Evolutionary conservation across 176 grass and related monocot genomes (phyloP).

Genomic region (Oryza australiensis): DNA sequence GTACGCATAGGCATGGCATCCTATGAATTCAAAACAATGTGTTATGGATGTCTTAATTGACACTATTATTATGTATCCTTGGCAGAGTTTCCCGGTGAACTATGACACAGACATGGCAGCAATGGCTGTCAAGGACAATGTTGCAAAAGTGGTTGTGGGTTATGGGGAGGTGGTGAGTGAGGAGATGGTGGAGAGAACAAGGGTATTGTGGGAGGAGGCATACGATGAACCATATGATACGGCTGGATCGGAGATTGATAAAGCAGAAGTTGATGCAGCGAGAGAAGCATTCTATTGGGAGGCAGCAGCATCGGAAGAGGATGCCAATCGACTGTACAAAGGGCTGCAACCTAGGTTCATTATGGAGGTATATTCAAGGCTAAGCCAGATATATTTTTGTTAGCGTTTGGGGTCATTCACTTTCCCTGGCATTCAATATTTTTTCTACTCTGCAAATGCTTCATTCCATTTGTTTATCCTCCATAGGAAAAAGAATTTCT

Average conservation of each 20-base stretch:
- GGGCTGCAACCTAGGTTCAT: conserved; percentile 76
- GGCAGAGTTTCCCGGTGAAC: conserved; percentile 71
- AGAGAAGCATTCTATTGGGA: conserved; percentile 71
- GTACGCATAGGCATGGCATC: conserved; percentile 44
- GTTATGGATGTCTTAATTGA: neutral
- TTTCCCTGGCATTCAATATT: neutral
- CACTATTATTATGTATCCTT: conserved; percentile 10
- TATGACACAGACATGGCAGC: conserved; percentile 58
- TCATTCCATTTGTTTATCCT: conserved; percentile 1
- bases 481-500: neutral
- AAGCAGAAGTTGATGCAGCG: conserved; percentile 2
- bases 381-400: conserved; percentile 25
- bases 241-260: conserved; percentile 58
- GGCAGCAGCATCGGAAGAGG: conserved; percentile 38
- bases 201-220: conserved; percentile 61
- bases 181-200: conserved; percentile 46
- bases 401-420: neutral
- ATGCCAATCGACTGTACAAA: conserved; percentile 71
- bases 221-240: conserved; percentile 79
- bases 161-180: conserved; percentile 48
- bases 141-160: conserved; percentile 28
- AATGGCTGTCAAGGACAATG: conserved; percentile 32
- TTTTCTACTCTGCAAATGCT: neutral
- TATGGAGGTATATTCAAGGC: conserved; percentile 67
- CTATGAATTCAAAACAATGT: neutral